Percentiles rank a stretch among this genome's conserved stretches.
phyloP scores from a whole-genome alignment of 2,329 filamentous ascomycete genomes.

The Xylariomycetidae sp. region DNA sequence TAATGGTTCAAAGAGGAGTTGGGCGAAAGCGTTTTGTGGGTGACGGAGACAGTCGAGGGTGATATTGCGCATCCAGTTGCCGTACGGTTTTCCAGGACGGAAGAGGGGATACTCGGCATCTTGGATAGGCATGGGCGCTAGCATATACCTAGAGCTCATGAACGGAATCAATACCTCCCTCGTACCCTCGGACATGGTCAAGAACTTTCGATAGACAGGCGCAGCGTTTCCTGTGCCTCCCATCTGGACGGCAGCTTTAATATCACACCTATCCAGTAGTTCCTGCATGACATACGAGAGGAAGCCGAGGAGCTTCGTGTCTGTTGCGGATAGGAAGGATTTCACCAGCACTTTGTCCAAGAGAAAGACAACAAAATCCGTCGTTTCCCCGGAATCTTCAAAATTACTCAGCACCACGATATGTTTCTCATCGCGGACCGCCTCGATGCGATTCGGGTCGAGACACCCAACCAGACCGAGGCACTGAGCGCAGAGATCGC shows the following conservation, averaged over 20 bases:
- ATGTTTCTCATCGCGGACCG: conserved; percentile 70
- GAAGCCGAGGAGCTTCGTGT: conserved; percentile 83
- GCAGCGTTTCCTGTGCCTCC: conserved; percentile 44
- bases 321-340: conserved; percentile 84
- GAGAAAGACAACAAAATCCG: conserved; percentile 80
- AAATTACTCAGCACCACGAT: conserved; percentile 89
- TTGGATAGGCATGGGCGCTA: conserved; percentile 57
- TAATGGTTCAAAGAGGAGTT: conserved; percentile 75
- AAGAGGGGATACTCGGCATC: conserved; percentile 75
- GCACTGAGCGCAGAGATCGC: conserved; percentile 71
- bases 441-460: conserved; percentile 85
- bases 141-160: conserved; percentile 73
- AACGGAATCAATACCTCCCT: conserved; percentile 86
- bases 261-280: conserved; percentile 71
- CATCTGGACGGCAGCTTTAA: conserved; percentile 52
- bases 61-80: conserved; percentile 75
- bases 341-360: conserved; percentile 86
- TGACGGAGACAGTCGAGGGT: conserved; percentile 78
- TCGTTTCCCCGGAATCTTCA: conserved; percentile 67
- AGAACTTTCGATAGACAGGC: conserved; percentile 69
- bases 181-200: conserved; percentile 68
- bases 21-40: conserved; percentile 68
- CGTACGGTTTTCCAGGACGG: conserved; percentile 61
- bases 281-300: conserved; percentile 94
- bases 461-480: conserved; percentile 87